Evolutionary conservation across 129 eudicot genomes (phyloP), one percentile per base, ranked within the genome.

Genomic region (Flaveria linearis): DNA sequence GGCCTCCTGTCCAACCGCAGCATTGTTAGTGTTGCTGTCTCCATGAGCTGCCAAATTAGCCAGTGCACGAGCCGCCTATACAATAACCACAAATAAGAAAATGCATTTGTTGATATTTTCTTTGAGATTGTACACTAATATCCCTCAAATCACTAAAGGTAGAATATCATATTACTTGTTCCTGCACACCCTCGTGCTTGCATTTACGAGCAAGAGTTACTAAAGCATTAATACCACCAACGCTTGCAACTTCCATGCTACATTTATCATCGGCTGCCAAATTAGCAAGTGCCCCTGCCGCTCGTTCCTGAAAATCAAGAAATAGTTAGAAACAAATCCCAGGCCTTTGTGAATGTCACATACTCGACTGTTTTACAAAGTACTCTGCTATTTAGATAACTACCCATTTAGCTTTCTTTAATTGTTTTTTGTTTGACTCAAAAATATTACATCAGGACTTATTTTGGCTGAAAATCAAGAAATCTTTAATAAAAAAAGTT

Each of bases 21-120:
- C 91, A 85, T 91, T 95, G 70, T 89, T 95, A 69, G 81, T 85
- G 41, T 95, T 95, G 89, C 95, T 95, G 73, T 95, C 99, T 36
- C 99, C 99, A 86, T 95, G 99, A 80, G 99, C 97, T 18, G 97
- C 99, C 86, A 95, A 82, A 87, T 95, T 95, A 78, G 96, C 99
- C 79, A 95, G 84, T 30, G 99, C 99, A 73, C 99, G 96, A 82
- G 97, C 99, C 77, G 99, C 95, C 99, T 95, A 80, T 39, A 83
- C 12, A 74, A 82, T 16, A 66, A 86, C 23, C 62, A 26, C 33
- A 70, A 74, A 77, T 53, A 41, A 33, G 41, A 71, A 3, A 76
- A 15, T 30, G 49, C 66, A 28, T 46, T 71, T 60, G 71, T 70
- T 58, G 69, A 45, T 57, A 49, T 49, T 47, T 71, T 46, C 79